These are phyloP conservation scores for Heimioporus sp. DNA, from an alignment of 768 basidiomycete genomes.

Conservation along the genomic window DNA sequence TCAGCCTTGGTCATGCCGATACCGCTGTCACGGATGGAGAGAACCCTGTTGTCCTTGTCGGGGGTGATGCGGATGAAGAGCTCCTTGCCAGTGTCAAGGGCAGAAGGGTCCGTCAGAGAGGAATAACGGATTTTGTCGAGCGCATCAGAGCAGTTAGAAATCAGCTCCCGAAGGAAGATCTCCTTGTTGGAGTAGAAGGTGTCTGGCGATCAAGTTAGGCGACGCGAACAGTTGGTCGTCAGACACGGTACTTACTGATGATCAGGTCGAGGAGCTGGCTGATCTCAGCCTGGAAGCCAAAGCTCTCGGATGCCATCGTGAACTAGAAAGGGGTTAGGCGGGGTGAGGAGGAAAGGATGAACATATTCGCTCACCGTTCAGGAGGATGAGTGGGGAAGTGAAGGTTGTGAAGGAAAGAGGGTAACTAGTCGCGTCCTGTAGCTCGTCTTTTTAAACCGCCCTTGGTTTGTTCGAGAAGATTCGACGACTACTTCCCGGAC, in stretches of 20 bases:
- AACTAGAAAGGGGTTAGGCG: slow-evolving; percentile 20
- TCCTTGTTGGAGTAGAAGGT: slow-evolving; percentile 99
- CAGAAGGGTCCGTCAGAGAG: slow-evolving; percentile 90
- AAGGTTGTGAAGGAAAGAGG: slow-evolving; percentile 12
- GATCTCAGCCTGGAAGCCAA: slow-evolving; percentile 99
- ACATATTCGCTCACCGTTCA: slow-evolving; percentile 12
- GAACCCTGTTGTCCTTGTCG: slow-evolving; percentile 93
- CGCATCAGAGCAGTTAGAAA: slow-evolving; percentile 97
- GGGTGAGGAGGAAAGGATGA: background rate
- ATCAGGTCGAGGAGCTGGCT: slow-evolving; percentile 97
- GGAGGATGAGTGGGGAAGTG: slow-evolving; percentile 4
- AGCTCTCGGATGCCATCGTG: slow-evolving; percentile 78
- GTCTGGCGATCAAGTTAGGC: slow-evolving; percentile 47
- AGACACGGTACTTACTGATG: slow-evolving; percentile 68
- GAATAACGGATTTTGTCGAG: slow-evolving; percentile 99
- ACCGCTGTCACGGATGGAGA: slow-evolving; percentile 93
- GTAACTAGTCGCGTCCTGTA: slow-evolving; percentile 17
- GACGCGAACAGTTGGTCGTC: background rate
- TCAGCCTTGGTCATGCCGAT: slow-evolving; percentile 99
- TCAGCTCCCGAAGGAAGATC: slow-evolving; percentile 98
- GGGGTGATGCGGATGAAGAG: slow-evolving; percentile 92
- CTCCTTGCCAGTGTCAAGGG: slow-evolving; percentile 88
- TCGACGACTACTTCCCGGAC: slow-evolving; percentile 26
- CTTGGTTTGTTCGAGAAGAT: slow-evolving; percentile 43
- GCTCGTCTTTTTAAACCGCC: slow-evolving; percentile 36